Base-by-base conservation (phyloP, 345 rosid genomes). In the Dovyalis caffra region DNA sequence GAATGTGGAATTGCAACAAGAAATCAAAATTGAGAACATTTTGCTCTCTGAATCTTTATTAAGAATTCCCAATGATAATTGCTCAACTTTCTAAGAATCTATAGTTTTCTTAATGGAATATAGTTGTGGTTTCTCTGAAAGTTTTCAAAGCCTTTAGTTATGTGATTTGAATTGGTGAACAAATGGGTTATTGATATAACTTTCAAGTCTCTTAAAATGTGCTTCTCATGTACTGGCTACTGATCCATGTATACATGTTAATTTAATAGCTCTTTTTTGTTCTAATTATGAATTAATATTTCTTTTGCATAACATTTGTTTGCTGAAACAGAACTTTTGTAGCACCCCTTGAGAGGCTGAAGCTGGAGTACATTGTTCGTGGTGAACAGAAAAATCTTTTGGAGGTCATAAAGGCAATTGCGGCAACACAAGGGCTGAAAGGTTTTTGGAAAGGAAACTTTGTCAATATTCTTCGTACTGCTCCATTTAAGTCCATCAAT, bases 381-480 rank as follows among this genome's bases (percentile, higher is more conserved):
- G 95, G 95, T 5, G 97, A 90, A 60, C 90, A 84, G 82, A 91
- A 80, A 87, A 82, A 81, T 66, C 85, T 95, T 64, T 56, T 87
- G 16, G 88, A 88, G 72, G 91, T 95, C 11, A 82, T 90, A 75
- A 84, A 82, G 83, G 82, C 72, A 20, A 91, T 95, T 68, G 89
- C 89, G 15, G 82, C 74, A 12, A 70, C 89, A 5, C 90, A 95
- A 66, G 99, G 97, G 43, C 65, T 86, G 32, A 92, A 78, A 81
- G 99, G 97, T 6, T 95, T 95, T 66, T 95, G 99, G 97, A 95
- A 92, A 86, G 97, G 99, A 40, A 95, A 95, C 76, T 84, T 91
- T 66, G 82, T 92, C 71, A 95, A 95, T 83, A 92, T 95, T 80
- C 95, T 95, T 26, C 88, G 99, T 66, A 91, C 97, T 3, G 97